Base-by-base conservation (phyloP, 2,329 filamentous ascomycete species). In the Fusarium subtropicale region DNA sequence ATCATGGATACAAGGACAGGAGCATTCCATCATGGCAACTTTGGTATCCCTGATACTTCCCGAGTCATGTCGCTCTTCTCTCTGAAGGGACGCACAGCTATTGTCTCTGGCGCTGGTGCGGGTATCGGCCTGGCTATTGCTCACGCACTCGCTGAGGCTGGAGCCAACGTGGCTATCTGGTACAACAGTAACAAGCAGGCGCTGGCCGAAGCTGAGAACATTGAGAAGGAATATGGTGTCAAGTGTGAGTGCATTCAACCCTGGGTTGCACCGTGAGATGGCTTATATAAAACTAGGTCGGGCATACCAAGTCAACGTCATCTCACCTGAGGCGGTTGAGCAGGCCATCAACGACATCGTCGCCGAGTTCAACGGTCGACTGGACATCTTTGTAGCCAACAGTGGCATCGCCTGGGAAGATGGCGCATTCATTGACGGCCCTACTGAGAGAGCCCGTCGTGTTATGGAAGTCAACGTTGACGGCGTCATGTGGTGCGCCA, bases 331-430 rank as follows among this genome's bases (percentile, higher is more conserved):
- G 22, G 80, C 82, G 7, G 85, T 89, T 13, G 79, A 85, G 36
- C 75, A 79, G 18, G 82, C 85, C 12, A 82, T 91, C 41, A 79
- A 84, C 63, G 78, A 81, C 10, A 85, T 87, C 66, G 81, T 90
- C 44, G 77, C 82, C 62, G 91, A 94, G 18, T 91, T 94, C 80
- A 89, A 91, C 75, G 90, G 90, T 62, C 87, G 91, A 7, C 86
- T 95, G 11, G 92, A 94, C 74, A 84, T 93, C 70, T 93, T 95
- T 73, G 87, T 94, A 45, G 92, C 92, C 71, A 95, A 96, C 76
- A 90, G 90, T 16, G 92, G 92, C 53, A 89, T 94, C 55, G 85
- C 89, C 1, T 94, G 91, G 91, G 89, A 86, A 3, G 84, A 92
- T 62, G 90, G 90, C 0, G 77, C 88, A 11, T 88, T 91, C 76